A percentile compares a stretch with the other conserved stretches of the same genome.
These are phyloP conservation scores for Yarrowia bubula DNA, from an alignment of 805 yeast genomes.

Conservation along the genomic window DNA sequence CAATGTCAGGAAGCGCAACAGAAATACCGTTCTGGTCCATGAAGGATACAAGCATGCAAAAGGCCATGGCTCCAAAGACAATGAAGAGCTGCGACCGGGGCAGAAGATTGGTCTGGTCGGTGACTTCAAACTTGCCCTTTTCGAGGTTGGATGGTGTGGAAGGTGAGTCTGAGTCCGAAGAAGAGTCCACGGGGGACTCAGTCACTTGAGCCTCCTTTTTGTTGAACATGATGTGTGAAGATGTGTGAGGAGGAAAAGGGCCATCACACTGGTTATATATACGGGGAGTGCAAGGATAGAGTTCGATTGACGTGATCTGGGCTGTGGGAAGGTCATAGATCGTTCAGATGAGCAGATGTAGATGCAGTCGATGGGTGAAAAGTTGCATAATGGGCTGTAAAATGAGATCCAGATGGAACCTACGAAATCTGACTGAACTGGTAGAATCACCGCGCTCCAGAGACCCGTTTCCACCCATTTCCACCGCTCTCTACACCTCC, in stretches of 20 bases:
- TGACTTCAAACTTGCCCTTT: constrained; percentile 10
- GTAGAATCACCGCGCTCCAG: no score
- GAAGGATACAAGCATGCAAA: constrained; percentile 40
- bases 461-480: no score
- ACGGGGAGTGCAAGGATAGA: no score
- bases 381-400: no score
- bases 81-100: constrained; percentile 27
- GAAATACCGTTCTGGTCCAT: constrained; percentile 52
- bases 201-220: neutral
- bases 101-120: constrained; percentile 28
- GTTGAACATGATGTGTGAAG: neutral
- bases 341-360: neutral
- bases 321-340: neutral
- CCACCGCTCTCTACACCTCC: no score
- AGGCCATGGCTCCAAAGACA: constrained; percentile 28
- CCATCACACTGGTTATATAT: neutral
- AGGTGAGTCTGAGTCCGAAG: neutral
- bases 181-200: neutral
- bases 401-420: neutral
- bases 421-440: no score
- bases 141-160: neutral
- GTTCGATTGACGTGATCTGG: no score
- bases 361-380: no score
- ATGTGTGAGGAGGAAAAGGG: neutral
- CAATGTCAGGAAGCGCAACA: constrained; percentile 51